Base-by-base conservation (phyloP, 2,329 filamentous ascomycete species). In the Penicillium expansum region DNA sequence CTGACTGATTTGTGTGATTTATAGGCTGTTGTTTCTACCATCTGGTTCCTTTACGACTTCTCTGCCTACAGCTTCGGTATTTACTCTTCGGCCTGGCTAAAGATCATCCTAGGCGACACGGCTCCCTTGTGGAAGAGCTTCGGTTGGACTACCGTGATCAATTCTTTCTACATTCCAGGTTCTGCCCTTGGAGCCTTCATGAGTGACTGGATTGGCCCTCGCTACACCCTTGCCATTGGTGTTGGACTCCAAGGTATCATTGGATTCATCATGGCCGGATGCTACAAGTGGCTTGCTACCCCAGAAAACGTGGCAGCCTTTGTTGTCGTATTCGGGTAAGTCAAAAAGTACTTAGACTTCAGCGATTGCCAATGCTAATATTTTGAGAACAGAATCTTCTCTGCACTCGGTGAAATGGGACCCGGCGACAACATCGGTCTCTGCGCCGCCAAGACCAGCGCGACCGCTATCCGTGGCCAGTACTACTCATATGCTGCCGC, bases 401-500 rank as follows among this genome's bases (percentile, higher is more conserved):
- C 91, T 1, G 83, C 87, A 0, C 80, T 93, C 1, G 90, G 90
- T 48, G 91, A 94, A 72, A 76, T 95, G 39, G 92, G 92, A 0
- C 91, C 92, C 0, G 92, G 92, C 13, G 90, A 96, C 78, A 96
- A 96, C 72, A 96, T 96, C 64, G 92, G 92, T 3, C 82, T 96
- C 0, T 74, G 95, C 30, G 92, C 92, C 0, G 89, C 89, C 45
- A 96, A 96, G 79, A 92, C 90, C 2, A 92, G 87, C 67, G 91
- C 92, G 0, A 96, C 92, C 5, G 88, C 89, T 18, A 87, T 97
- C n/a, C 84, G 92, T 38, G 92, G 92, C 2, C 85, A 90, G 69
- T 87, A 86, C 72, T 87, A 87, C 67, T 83, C 76, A 9, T 77
- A 79, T 50, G 77, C 77, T 8, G 78, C 78, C 0, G 77, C 77